Evolutionary conservation across 2,329 filamentous ascomycete genomes (phyloP).

Genomic region (Colletotrichum graminicola): DNA sequence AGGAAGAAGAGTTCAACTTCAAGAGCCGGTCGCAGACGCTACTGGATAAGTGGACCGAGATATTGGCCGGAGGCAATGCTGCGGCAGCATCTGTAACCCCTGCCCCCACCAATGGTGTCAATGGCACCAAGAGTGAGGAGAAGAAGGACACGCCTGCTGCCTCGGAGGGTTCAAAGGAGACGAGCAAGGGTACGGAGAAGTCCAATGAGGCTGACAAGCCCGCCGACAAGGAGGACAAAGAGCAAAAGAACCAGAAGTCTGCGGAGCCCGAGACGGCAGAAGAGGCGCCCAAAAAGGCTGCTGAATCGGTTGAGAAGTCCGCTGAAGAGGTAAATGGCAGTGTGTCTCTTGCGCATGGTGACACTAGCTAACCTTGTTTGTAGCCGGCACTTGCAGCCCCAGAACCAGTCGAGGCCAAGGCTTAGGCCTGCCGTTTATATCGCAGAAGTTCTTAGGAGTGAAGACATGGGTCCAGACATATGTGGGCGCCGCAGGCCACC

Average conservation of each 20-base stretch:
- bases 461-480: conserved; percentile 29
- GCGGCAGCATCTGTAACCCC: conserved; percentile 50
- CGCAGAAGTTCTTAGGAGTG: conserved; percentile 23
- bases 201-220: conserved; percentile 56
- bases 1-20: conserved; percentile 90
- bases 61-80: conserved; percentile 73
- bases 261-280: conserved; percentile 50
- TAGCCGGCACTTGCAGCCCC: conserved; percentile 47
- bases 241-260: conserved; percentile 53
- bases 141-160: conserved; percentile 53
- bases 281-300: conserved; percentile 46
- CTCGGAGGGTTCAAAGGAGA: conserved; percentile 56
- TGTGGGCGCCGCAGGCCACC: conserved; percentile 23
- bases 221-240: conserved; percentile 51
- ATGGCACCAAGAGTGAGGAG: conserved; percentile 56
- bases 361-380: conserved; percentile 15
- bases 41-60: conserved; percentile 89
- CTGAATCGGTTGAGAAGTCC: conserved; percentile 41
- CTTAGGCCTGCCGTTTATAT: conserved; percentile 45
- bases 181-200: conserved; percentile 54
- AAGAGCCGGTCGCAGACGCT: conserved; percentile 84
- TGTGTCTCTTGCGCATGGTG: conserved; percentile 16
- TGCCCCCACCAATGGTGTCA: conserved; percentile 60
- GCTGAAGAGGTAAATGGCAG: conserved; percentile 52
- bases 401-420: conserved; percentile 54